Base-by-base conservation (phyloP, 108 stramenopile genomes). In the Schizochytrium sp. region DNA sequence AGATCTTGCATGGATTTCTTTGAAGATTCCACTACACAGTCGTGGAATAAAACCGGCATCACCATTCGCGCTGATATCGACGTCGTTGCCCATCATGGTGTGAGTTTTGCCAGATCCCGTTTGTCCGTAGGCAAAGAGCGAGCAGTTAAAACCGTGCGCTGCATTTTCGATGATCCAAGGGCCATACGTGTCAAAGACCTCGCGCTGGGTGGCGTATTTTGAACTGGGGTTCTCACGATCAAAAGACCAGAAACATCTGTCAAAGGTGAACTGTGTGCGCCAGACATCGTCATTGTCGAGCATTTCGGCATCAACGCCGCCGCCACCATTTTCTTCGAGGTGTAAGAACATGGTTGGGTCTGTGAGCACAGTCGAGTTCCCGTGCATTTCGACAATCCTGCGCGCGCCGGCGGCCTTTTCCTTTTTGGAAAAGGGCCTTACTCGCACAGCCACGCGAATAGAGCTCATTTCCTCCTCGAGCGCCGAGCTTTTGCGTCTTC, bases 101-200 rank as follows among this genome's bases (percentile, higher is more conserved):
- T 89, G 93, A 4, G 94, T 94, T 87, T 94, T 94, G 5, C 93
- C 93, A 28, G 93, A 91, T 5, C 93, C 93, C 45, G 96, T 98
- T 91, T 98, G 98, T 10, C 98, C 98, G 87, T 99, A 99, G n/a
- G 99, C 99, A 90, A 99, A 99, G 72, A 99, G 98, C 91, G 98
- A 99, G 16, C 97, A 97, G 91, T 98, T 98, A 94, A 95, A 99
- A 58, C 99, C 99, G 92, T 99, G 97, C 87, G 98, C 94, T 4
- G 97, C 98, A 90, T 94, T 95, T 51, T 97, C 91, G 3, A 97
- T 97, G 88, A 99, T 92, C 4, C 96, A 97, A 58, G 90, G 89
- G 60, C 95, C 93, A 90, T 97, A 96, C 0, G 95, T 95, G 72
- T 97, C 98, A 95, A 98, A 99, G 25, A 99, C 99, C 91, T 97